Evolutionary conservation across 768 basidiomycete genomes (phyloP).

Genomic region (Russula lepida): DNA sequence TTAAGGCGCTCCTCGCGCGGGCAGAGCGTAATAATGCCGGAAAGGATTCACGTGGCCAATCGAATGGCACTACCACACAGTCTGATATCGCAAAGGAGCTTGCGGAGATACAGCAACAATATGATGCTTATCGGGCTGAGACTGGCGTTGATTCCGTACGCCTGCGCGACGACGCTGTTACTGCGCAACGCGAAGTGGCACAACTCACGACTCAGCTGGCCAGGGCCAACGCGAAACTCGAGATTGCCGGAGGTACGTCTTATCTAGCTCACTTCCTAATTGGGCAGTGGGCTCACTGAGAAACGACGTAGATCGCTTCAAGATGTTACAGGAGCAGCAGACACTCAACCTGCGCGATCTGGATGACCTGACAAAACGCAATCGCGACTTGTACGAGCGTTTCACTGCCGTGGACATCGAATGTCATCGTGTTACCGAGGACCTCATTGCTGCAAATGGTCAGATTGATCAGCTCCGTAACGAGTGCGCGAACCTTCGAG

Average conservation of each 20-base stretch:
- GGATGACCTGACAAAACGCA: conserved; percentile 57
- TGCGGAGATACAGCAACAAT: conserved; percentile 66
- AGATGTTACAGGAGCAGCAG: conserved; percentile 63
- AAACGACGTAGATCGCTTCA: conserved; percentile 50
- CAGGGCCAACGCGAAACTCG: conserved; percentile 75
- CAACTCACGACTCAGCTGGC: conserved; percentile 60
- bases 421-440: conserved; percentile 58
- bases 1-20: conserved; percentile 64
- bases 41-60: conserved; percentile 23
- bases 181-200: conserved; percentile 60
- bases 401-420: conserved; percentile 70
- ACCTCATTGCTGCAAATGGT: conserved; percentile 49
- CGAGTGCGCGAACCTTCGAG: conserved; percentile 79
- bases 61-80: conserved; percentile 9
- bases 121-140: conserved; percentile 72
- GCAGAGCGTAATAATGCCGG: conserved; percentile 31
- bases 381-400: conserved; percentile 65
- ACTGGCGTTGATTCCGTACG: conserved; percentile 70
- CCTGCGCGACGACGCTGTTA: conserved; percentile 60
- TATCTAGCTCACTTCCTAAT: not conserved
- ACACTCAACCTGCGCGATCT: conserved; percentile 54
- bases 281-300: not conserved
- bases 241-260: conserved; percentile 62
- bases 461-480: conserved; percentile 72
- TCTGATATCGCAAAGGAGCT: conserved; percentile 50